phyloP scores from a whole-genome alignment of 768 basidiomycete species.

The Leccinum uliginosum region DNA sequence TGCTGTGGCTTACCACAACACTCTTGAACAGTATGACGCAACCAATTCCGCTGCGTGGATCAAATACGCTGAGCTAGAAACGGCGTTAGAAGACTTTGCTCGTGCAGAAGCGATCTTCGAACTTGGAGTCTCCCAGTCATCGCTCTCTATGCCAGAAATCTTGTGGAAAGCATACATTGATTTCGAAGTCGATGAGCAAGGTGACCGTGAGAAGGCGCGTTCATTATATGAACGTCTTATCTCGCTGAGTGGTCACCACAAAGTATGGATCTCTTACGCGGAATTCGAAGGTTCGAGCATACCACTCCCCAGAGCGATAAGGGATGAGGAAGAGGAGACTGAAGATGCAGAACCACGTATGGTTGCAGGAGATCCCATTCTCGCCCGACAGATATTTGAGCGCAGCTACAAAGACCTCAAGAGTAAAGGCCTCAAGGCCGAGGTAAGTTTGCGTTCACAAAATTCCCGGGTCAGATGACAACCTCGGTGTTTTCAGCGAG shows the following conservation, averaged over 20 bases:
- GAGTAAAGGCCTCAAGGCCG: slow-evolving; percentile 75
- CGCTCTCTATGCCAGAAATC: slow-evolving; percentile 92
- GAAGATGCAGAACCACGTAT: slow-evolving; percentile 51
- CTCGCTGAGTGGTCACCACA: slow-evolving; percentile 84
- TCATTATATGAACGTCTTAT: slow-evolving; percentile 85
- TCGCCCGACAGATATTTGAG: slow-evolving; percentile 79
- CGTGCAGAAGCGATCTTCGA: slow-evolving; percentile 95
- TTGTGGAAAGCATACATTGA: slow-evolving; percentile 96
- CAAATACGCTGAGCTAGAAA: slow-evolving; percentile 90
- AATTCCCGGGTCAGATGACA: slow-evolving; percentile 1
- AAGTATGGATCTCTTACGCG: slow-evolving; percentile 96
- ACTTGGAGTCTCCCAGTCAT: slow-evolving; percentile 76
- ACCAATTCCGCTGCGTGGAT: slow-evolving; percentile 95
- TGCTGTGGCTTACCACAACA: neutral
- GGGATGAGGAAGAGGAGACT: slow-evolving; percentile 66
- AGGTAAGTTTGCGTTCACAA: slow-evolving; percentile 47
- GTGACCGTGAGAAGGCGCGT: slow-evolving; percentile 83
- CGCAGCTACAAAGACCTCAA: slow-evolving; percentile 87
- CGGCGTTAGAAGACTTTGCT: slow-evolving; percentile 77
- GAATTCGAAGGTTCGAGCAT: slow-evolving; percentile 84
- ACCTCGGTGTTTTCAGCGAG: slow-evolving; percentile 52
- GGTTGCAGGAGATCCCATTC: slow-evolving; percentile 63
- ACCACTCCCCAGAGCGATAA: slow-evolving; percentile 54
- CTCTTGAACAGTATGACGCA: slow-evolving; percentile 62
- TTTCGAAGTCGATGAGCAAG: slow-evolving; percentile 86